Evolutionary conservation across 345 rosid species (phyloP).

Genomic region (Anacardium occidentale): DNA sequence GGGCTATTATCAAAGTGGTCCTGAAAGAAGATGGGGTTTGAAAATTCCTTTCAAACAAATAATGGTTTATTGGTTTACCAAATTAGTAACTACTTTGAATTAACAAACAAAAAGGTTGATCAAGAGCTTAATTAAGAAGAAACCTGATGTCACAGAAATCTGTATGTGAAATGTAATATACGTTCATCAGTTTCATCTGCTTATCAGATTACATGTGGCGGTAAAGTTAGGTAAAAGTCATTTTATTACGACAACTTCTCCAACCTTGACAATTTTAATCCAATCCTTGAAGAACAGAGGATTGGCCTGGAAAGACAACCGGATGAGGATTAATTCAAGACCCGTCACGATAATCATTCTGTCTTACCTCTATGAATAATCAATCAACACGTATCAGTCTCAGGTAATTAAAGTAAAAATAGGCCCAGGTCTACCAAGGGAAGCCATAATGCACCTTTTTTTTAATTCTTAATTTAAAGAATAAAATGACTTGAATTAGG

Average conservation of each 20-base stretch:
- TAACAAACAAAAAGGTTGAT: background rate
- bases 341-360: background rate
- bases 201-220: constrained; percentile 23
- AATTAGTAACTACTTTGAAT: background rate
- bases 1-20: background rate
- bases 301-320: background rate
- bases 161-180: background rate
- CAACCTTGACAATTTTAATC: constrained; percentile 13
- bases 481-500: background rate
- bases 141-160: constrained; percentile 14
- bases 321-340: background rate
- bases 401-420: background rate
- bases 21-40: background rate
- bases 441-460: background rate
- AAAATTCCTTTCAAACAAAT: constrained; percentile 12
- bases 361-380: constrained; percentile 1
- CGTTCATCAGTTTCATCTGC: constrained; percentile 5
- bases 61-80: background rate
- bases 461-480: background rate
- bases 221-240: constrained; percentile 41
- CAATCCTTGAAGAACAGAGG: background rate
- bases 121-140: background rate
- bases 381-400: background rate
- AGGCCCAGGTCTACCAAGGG: no score
- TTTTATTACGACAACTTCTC: constrained; percentile 19